These are phyloP conservation scores for Carex arenaria DNA, from an alignment of 202 grass and related monocot genomes.

Conservation along the genomic window DNA sequence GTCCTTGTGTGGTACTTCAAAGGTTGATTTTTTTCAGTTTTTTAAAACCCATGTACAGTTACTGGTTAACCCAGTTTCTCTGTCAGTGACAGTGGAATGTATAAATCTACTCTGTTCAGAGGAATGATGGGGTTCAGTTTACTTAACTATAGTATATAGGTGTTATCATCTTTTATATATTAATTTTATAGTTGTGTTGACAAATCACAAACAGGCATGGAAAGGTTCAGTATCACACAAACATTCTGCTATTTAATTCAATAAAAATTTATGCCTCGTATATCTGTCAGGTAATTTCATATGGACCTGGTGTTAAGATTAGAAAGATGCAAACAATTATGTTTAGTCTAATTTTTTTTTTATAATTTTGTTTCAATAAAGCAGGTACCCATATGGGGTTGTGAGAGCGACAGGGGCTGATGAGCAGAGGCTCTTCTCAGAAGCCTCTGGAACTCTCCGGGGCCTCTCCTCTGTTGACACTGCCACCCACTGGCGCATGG, in stretches of 20 bases:
- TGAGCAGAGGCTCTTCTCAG: slow-evolving; percentile 60
- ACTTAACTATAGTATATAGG: background rate
- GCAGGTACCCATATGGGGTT: slow-evolving; percentile 45
- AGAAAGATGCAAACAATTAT: background rate
- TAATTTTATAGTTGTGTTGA: background rate
- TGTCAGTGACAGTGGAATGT: background rate
- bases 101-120: slow-evolving; percentile 4
- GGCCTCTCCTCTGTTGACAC: slow-evolving; percentile 14
- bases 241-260: background rate
- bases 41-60: background rate
- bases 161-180: background rate
- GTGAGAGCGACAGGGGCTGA: slow-evolving; percentile 35
- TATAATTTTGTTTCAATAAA: slow-evolving; percentile 19
- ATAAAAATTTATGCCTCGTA: background rate
- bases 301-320: background rate
- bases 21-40: slow-evolving; percentile 11
- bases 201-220: background rate
- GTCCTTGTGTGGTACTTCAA: background rate
- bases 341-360: background rate
- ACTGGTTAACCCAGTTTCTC: slow-evolving; percentile 7
- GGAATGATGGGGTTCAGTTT: background rate
- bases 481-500: slow-evolving; percentile 30
- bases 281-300: background rate
- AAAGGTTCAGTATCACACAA: background rate
- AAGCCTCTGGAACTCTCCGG: slow-evolving; percentile 37